Conservation (phyloP, 2,329 filamentous ascomycete species). For the Ceratocystis ficicola region DNA sequence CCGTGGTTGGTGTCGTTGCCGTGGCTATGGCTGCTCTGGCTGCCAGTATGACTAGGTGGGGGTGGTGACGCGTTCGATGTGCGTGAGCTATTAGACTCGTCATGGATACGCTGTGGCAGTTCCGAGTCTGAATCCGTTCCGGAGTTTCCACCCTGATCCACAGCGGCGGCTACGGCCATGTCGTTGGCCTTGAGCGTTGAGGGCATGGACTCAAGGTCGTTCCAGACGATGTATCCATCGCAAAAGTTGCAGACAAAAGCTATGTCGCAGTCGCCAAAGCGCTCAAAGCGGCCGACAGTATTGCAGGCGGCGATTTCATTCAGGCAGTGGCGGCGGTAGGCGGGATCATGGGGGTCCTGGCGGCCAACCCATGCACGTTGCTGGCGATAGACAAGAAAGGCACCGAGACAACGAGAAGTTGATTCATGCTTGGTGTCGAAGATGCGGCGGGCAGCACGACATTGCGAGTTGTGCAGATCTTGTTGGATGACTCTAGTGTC, state of each 20-base stretch:
- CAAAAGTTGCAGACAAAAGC: conserved; percentile 51
- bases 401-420: conserved; percentile 42
- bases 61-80: conserved; percentile 16
- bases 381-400: conserved; percentile 41
- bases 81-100: conserved; percentile 1
- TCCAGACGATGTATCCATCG: conserved; percentile 48
- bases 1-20: not conserved
- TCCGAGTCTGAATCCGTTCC: conserved; percentile 1
- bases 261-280: conserved; percentile 42
- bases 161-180: not conserved
- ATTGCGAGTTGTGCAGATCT: conserved; percentile 46
- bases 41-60: conserved; percentile 18
- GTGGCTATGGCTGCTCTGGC: not conserved
- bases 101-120: conserved; percentile 3
- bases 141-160: not conserved
- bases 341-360: conserved; percentile 27
- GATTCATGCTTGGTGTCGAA: conserved; percentile 41
- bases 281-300: conserved; percentile 42
- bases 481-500: conserved; percentile 40
- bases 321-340: conserved; percentile 32
- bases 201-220: conserved; percentile 43
- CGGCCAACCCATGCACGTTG: conserved; percentile 29
- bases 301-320: conserved; percentile 43
- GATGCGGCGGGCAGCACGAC: conserved; percentile 45
- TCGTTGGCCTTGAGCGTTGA: conserved; percentile 27